Conservation (phyloP, 2,329 filamentous ascomycete species). For the Neofusicoccum ribis region DNA sequence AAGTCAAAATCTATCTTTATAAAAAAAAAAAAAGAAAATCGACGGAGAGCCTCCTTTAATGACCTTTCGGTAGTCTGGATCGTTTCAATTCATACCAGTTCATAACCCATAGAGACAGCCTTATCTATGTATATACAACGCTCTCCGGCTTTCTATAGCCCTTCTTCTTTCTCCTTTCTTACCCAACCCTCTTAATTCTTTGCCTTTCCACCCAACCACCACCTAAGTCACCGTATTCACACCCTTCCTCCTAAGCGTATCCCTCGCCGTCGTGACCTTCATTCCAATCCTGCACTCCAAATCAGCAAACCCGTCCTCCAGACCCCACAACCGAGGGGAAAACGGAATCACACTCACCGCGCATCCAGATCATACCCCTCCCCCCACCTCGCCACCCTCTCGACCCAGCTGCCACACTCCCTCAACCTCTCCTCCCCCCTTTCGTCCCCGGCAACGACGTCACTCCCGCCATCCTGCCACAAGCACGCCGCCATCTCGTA, state of each 20-base stretch:
- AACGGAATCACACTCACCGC: slow-evolving; percentile 41
- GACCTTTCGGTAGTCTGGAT: too few relatives aligned
- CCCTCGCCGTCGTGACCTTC: slow-evolving; percentile 68
- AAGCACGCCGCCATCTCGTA: slow-evolving; percentile 84
- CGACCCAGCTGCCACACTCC: slow-evolving; percentile 65
- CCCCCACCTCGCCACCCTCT: slow-evolving; percentile 65
- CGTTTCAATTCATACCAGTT: too few relatives aligned
- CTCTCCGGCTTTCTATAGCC: neutral
- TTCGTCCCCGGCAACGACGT: slow-evolving; percentile 28
- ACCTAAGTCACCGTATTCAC: slow-evolving; percentile 21
- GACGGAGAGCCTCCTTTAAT: too few relatives aligned
- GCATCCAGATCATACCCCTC: slow-evolving; percentile 73
- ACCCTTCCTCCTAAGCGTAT: slow-evolving; percentile 54
- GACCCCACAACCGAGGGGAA: neutral
- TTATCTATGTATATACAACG: neutral
- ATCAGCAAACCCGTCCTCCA: slow-evolving; percentile 13
- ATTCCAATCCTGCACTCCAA: slow-evolving; percentile 57
- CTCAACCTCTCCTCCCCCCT: slow-evolving; percentile 50
- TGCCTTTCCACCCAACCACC: neutral
- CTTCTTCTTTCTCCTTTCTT: neutral
- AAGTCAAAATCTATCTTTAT: too few relatives aligned
- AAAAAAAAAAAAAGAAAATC: too few relatives aligned
- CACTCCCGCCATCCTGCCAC: slow-evolving; percentile 66
- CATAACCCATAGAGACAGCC: neutral
- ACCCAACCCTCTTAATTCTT: neutral